phyloP scores from a whole-genome alignment of 768 basidiomycete genomes.

The Macrolepiota albuminosa region DNA sequence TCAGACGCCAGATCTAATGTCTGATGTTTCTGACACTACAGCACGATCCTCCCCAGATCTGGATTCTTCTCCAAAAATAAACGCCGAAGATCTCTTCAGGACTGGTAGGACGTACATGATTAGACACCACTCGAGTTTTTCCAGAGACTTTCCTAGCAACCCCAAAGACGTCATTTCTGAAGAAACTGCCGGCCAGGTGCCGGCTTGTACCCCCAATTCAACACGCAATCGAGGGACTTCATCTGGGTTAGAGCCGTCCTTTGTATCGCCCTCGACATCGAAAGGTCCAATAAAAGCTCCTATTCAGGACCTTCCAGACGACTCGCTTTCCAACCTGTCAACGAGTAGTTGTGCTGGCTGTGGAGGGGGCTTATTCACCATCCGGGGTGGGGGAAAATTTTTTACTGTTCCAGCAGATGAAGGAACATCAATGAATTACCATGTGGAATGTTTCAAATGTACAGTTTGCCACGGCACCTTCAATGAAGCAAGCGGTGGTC shows the following conservation, averaged over 20 bases:
- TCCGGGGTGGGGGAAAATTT: constrained; percentile 56
- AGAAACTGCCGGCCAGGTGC: constrained; percentile 27
- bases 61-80: constrained; percentile 43
- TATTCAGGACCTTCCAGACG: constrained; percentile 7
- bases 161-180: constrained; percentile 23
- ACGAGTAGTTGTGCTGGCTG: constrained; percentile 60
- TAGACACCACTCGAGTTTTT: constrained; percentile 17
- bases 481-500: constrained; percentile 53
- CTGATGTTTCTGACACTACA: constrained; percentile 55
- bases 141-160: constrained; percentile 22
- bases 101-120: constrained; percentile 12
- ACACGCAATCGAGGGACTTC: constrained; percentile 2
- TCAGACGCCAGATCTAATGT: constrained; percentile 56
- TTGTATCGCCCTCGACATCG: constrained; percentile 1
- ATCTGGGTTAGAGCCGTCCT: background rate
- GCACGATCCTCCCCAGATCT: constrained; percentile 48
- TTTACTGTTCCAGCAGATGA: constrained; percentile 63
- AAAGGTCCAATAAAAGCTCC: constrained; percentile 3
- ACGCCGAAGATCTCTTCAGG: constrained; percentile 21
- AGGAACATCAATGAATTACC: constrained; percentile 56
- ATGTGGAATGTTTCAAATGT: constrained; percentile 75
- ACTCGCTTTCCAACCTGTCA: constrained; percentile 15
- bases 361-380: constrained; percentile 48
- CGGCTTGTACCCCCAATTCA: constrained; percentile 27
- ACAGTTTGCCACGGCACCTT: constrained; percentile 60